Evolutionary conservation across 345 rosid species (phyloP), one percentile per base, ranked within the genome.

Genomic region (Pistacia vera): DNA sequence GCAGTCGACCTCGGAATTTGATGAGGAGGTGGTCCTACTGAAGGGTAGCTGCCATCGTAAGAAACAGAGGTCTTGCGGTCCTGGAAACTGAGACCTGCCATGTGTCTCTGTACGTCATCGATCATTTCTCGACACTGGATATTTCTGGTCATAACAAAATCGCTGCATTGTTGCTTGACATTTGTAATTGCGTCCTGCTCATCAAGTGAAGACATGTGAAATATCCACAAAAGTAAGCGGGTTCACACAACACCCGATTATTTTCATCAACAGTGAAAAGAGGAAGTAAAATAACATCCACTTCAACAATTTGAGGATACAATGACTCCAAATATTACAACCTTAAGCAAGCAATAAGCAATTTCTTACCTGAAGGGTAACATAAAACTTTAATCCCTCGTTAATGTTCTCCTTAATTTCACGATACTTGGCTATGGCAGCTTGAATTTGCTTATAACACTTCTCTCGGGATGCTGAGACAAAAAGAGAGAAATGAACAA

Each of bases 121-220:
- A 93, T 91, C 99, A 96, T 96, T 83, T 96, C 99, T 69, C 91
- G 91, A 80, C 99, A 92, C 78, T 96, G 99, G 75, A 93, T 96
- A 85, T 84, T 92, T 84, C 99, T 88, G 58, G 99, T 96, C 98
- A 96, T 92, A 77, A 88, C 94, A 86, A 91, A 96, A 84, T 96
- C 99, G 75, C 95, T 96, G 86, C 97, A 92, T 75, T 96, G 98
- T 87, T 92, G 99, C 90, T 96, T 93, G 76, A 96, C 79, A 74
- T 93, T 96, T 79, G 92, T 90, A 84, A 96, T 90, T 62, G 99
- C 99, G 48, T 96, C 99, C 99, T 96, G 88, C 83, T 70, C 46
- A 68, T 72, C 55, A 38, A 18, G 38, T 33, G 30, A 67, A 60
- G 14, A 70, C 41, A 28, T 52, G 11, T 55, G 35, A 70, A 46